phyloP scores from a whole-genome alignment of 1,284 basidiomycete species.

The Heterobasidion parviporum region DNA sequence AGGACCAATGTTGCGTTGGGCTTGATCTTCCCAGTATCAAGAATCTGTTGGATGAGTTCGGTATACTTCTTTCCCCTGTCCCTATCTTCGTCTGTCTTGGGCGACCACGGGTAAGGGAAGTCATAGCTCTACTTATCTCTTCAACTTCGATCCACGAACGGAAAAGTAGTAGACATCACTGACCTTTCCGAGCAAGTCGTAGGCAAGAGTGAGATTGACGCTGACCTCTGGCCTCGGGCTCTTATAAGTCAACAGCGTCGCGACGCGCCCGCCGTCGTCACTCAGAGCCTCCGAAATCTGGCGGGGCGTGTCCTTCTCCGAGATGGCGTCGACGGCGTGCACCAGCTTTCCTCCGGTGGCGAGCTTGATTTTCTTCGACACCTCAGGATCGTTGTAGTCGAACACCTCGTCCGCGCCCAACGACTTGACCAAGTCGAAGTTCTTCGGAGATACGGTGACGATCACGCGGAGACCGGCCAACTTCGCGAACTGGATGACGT shows the following conservation, averaged over 20 bases:
- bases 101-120: neutral
- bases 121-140: neutral
- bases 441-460: slow-evolving; percentile 27
- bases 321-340: slow-evolving; percentile 4
- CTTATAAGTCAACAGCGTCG: neutral
- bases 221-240: neutral
- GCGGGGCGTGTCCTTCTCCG: neutral
- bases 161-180: neutral
- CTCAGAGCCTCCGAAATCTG: slow-evolving; percentile 1
- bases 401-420: slow-evolving; percentile 32
- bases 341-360: slow-evolving; percentile 2
- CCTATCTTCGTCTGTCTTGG: neutral
- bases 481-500: slow-evolving; percentile 32
- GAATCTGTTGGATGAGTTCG: neutral
- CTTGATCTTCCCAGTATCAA: slow-evolving; percentile 1
- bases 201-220: neutral
- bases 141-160: neutral
- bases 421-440: slow-evolving; percentile 21
- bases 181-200: slow-evolving; percentile 3
- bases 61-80: neutral
- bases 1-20: neutral
- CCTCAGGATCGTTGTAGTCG: slow-evolving; percentile 24
- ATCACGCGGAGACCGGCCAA: slow-evolving; percentile 28
- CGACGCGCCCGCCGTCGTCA: slow-evolving; percentile 2
- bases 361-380: slow-evolving; percentile 2